Conservation (phyloP, 2,329 filamentous ascomycete species). For the Pseudogymnoascus sp. region DNA sequence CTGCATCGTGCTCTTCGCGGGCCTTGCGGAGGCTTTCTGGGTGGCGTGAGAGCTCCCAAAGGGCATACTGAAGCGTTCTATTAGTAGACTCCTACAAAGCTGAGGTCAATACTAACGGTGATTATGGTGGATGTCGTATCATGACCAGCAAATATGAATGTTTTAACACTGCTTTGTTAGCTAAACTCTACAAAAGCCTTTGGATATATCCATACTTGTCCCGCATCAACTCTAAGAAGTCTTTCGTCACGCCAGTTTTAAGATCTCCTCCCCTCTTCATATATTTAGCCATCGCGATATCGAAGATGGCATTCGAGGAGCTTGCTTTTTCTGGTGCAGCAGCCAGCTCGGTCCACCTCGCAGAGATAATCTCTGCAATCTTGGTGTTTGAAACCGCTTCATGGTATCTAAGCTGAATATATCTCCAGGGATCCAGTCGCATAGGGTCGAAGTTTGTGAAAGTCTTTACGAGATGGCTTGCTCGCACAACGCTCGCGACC, state of each 20-base stretch:
- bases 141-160: constrained; percentile 23
- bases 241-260: constrained; percentile 8
- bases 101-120: background rate
- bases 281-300: constrained; percentile 13
- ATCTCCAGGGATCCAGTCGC: constrained; percentile 1
- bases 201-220: constrained; percentile 11
- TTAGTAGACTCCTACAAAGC: background rate
- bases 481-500: constrained; percentile 8
- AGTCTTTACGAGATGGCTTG: constrained; percentile 2
- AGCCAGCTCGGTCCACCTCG: constrained; percentile 4
- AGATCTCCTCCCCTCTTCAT: constrained; percentile 10
- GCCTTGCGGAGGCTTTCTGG: constrained; percentile 13
- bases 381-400: background rate
- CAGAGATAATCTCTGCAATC: background rate
- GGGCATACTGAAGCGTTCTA: constrained; percentile 13
- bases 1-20: constrained; percentile 18
- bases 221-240: constrained; percentile 13
- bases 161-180: constrained; percentile 11
- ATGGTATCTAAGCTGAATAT: background rate
- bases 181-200: background rate
- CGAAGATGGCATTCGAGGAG: constrained; percentile 10
- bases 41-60: constrained; percentile 17
- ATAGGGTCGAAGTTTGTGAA: background rate
- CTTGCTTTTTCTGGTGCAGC: background rate
- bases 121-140: constrained; percentile 17